Percentiles rank a stretch among this genome's conserved stretches.
Evolutionary conservation across 1,139 yeast species (phyloP).

Genomic region (Zhuliangozyma blackwelliae): DNA sequence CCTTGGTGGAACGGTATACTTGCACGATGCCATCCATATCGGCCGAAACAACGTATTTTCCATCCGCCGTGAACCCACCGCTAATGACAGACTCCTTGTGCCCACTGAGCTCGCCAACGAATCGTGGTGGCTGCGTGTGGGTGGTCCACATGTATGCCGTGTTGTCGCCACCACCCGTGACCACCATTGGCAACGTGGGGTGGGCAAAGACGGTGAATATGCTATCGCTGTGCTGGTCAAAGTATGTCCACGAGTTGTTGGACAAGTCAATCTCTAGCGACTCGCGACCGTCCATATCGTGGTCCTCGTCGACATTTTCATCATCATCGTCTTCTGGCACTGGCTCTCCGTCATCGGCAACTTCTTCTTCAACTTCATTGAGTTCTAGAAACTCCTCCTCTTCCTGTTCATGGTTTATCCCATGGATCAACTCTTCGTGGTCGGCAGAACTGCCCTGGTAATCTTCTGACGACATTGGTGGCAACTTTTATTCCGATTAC

Average conservation of each 20-base stretch:
- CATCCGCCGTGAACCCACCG: conserved; percentile 81
- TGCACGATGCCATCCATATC: conserved; percentile 91
- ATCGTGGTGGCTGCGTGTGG: conserved; percentile 75
- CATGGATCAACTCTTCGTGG: no score
- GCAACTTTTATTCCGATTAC: no score
- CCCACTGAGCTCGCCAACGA: conserved; percentile 68
- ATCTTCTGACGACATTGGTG: no score
- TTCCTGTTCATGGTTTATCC: conserved; percentile 14
- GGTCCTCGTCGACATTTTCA: conserved; percentile 34
- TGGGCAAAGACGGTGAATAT: conserved; percentile 75
- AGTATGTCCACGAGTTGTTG: conserved; percentile 84
- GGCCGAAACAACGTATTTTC: conserved; percentile 76
- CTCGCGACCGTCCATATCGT: conserved; percentile 25
- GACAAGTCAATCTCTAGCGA: conserved; percentile 60
- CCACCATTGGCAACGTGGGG: conserved; percentile 74
- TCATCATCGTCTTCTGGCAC: conserved; percentile 23
- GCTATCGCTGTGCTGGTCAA: conserved; percentile 84
- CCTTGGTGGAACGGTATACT: conserved; percentile 65
- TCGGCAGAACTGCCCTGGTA: no score
- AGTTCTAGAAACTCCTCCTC: conserved; percentile 52
- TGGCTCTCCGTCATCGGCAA: conserved; percentile 14
- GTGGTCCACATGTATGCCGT: conserved; percentile 89
- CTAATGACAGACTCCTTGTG: conserved; percentile 86
- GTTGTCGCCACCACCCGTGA: conserved; percentile 89
- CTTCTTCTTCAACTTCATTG: conserved; percentile 61